phyloP scores from a whole-genome alignment of 2,329 filamentous ascomycete genomes.

The Verticillium zaregamsianum region DNA sequence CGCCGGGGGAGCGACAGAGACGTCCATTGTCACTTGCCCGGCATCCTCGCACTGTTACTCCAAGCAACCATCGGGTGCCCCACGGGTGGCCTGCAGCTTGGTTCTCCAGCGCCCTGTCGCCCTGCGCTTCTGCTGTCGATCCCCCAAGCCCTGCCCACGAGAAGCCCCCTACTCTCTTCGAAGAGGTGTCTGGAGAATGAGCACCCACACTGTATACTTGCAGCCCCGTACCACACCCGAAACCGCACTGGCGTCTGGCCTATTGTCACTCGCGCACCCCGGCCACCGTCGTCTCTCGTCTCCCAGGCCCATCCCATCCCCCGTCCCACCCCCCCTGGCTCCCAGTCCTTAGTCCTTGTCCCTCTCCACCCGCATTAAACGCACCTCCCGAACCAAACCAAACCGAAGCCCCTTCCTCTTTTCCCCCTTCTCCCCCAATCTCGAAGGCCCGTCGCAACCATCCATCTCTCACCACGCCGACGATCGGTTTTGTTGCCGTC shows the following conservation, averaged over 20 bases:
- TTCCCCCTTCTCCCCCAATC: constrained; percentile 12
- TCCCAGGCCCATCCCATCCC: constrained; percentile 5
- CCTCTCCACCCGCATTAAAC: constrained; percentile 15
- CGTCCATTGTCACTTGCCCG: not conserved
- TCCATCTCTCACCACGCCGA: constrained; percentile 9
- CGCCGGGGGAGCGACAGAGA: not conserved
- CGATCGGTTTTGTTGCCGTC: constrained; percentile 7
- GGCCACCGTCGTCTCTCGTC: not conserved
- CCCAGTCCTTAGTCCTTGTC: constrained; percentile 12
- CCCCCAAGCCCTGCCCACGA: not conserved
- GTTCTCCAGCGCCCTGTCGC: not conserved
- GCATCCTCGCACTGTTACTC: not conserved
- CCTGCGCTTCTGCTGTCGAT: not conserved
- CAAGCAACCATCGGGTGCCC: not conserved
- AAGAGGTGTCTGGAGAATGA: not conserved
- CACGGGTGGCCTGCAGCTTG: not conserved
- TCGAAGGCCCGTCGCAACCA: constrained; percentile 11
- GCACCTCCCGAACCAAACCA: constrained; percentile 7
- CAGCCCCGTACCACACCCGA: not conserved
- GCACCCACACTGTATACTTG: not conserved
- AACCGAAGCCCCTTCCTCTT: constrained; percentile 13
- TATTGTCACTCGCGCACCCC: constrained; percentile 2
- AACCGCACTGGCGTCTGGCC: constrained; percentile 5
- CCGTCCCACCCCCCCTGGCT: constrained; percentile 6
- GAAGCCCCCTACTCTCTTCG: not conserved